Evolutionary conservation across 108 stramenopile species (phyloP).

Genomic region (Pseudonitzschia pungens): DNA sequence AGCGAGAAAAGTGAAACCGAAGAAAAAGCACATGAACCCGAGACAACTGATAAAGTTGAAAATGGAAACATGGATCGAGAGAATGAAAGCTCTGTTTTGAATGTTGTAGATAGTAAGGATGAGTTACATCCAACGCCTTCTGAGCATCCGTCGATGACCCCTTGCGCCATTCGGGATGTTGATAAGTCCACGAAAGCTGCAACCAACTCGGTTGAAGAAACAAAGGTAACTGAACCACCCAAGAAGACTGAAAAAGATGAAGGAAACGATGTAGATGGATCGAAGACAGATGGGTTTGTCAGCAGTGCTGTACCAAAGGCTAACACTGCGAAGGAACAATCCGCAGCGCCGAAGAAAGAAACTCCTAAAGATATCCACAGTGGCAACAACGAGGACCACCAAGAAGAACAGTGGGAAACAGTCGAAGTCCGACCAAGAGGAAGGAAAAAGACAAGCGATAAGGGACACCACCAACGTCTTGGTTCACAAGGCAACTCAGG

Average conservation of each 20-base stretch:
- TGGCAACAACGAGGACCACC: conserved; percentile 26
- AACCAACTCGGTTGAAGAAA: neutral
- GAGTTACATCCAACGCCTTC: neutral
- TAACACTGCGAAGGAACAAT: neutral
- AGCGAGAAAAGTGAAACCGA: neutral
- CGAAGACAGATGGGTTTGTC: conserved; percentile 2
- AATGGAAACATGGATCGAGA: neutral
- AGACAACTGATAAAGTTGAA: neutral
- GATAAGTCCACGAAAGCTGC: neutral
- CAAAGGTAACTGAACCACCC: neutral
- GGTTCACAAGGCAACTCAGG: conserved; percentile 23
- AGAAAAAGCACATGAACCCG: neutral
- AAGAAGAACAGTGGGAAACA: conserved; percentile 72
- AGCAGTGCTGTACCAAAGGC: conserved; percentile 5
- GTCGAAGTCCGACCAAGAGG: conserved; percentile 52
- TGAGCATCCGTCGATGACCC: neutral
- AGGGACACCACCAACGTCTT: conserved; percentile 13
- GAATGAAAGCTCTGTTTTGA: neutral
- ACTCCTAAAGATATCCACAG: neutral
- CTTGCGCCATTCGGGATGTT: neutral
- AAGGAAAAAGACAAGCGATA: conserved; percentile 35
- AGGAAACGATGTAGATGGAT: neutral
- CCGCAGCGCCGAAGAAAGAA: neutral
- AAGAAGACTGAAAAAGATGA: neutral
- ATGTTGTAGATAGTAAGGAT: neutral